Base-by-base conservation (phyloP, 805 yeast species). In the Pichia eremophila region DNA sequence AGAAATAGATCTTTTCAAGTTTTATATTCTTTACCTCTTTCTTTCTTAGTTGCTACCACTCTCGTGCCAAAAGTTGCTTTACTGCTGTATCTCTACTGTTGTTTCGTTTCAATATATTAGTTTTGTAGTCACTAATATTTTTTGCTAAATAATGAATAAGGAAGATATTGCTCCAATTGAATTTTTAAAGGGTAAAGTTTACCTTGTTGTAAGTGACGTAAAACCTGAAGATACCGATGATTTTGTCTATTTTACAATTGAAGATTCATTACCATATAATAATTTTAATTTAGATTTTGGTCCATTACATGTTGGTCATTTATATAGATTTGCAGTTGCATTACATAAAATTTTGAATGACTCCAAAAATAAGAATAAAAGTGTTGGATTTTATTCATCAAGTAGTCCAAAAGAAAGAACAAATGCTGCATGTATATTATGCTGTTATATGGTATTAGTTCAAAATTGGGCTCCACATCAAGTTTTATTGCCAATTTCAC, bases 401-500 rank as follows among this genome's bases (percentile, higher is more conserved):
- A 80, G 91, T 0, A 81, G 85, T 32, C 78, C 95, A 1, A 80
- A 83, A 52, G 83, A 83, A 54, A 69, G 99, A 57, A 81, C 97
- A 8, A 93, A 93, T 60, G 95, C 98, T 17, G 97, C 98, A 5
- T 89, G 98, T 65, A 71, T 93, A 52, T 71, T 93, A 45, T 87
- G 96, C 54, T 88, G 97, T 59, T 93, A 93, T 66, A 89, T 93
- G 97, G 77, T 93, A 1, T 68, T 93, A 46, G 91, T 93, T 17
- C 99, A 93, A 63, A 83, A 88, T 14, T 93, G 99, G 99, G 88
- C 97, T 1, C 99, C 99, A 0, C 99, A 93, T 65, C 93, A 93
- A 65, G 99, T 90, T 0, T 68, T 93, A 53, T 97, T 95, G 51
- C 99, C 99, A 0, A 77, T 93, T 46, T 79, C 93, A 1, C 98